Evolutionary conservation across 1,284 basidiomycete species (phyloP).

Genomic region (Boletus sp.): DNA sequence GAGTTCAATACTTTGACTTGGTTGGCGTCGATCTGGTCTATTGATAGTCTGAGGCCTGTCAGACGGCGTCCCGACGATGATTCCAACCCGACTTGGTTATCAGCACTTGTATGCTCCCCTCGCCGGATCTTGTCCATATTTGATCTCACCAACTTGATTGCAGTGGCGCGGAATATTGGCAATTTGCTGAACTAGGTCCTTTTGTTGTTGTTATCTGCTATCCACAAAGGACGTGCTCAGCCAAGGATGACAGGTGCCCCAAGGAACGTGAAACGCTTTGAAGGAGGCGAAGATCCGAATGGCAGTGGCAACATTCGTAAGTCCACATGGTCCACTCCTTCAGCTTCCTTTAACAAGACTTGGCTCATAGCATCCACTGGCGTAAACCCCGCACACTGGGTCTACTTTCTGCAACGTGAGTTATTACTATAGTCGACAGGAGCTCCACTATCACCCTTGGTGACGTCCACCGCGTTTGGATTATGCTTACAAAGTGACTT

Average conservation of each 20-base stretch:
- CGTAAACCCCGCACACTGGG: constrained; percentile 39
- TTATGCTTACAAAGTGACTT: constrained; percentile 6
- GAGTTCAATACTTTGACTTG: constrained; percentile 3
- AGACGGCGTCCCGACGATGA: constrained; percentile 47
- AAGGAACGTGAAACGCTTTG: constrained; percentile 36
- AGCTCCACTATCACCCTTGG: neutral
- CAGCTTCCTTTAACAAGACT: neutral
- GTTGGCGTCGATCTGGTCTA: neutral
- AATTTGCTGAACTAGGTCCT: constrained; percentile 37
- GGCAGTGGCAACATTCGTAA: constrained; percentile 42
- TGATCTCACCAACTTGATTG: neutral
- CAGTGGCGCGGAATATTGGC: constrained; percentile 46
- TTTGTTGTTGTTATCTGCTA: constrained; percentile 1
- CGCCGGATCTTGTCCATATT: neutral
- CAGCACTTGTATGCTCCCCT: constrained; percentile 38
- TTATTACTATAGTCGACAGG: neutral
- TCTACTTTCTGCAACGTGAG: constrained; percentile 43
- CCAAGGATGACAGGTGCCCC: constrained; percentile 23
- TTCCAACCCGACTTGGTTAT: constrained; percentile 38
- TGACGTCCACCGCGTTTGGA: neutral
- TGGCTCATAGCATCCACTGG: constrained; percentile 36
- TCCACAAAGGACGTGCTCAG: constrained; percentile 11
- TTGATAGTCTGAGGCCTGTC: neutral
- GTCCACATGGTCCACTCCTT: constrained; percentile 7
- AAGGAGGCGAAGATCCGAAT: constrained; percentile 38